Evolutionary conservation across 345 rosid genomes (phyloP).

Genomic region (Heritiera littoralis): DNA sequence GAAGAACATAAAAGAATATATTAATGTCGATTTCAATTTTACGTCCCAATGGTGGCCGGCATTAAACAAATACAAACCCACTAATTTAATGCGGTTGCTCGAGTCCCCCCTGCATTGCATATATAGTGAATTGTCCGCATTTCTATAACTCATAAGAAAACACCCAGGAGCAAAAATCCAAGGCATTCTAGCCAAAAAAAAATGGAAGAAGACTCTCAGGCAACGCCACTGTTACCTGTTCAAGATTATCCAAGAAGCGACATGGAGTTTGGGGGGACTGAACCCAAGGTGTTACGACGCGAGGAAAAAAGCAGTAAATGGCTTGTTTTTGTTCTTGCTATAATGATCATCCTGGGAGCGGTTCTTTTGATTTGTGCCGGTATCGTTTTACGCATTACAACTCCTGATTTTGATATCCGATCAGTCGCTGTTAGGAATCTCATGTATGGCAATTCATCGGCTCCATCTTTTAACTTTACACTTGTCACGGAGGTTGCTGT

Average conservation of each 20-base stretch:
- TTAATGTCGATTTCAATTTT: neutral
- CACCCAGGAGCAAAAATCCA: neutral
- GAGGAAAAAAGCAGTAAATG: slow-evolving; percentile 34
- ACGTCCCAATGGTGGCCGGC: neutral
- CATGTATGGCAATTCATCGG: slow-evolving; percentile 14
- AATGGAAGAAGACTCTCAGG: slow-evolving; percentile 28
- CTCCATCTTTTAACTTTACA: slow-evolving; percentile 33
- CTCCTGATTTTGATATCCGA: slow-evolving; percentile 30
- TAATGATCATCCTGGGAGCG: slow-evolving; percentile 26
- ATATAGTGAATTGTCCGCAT: neutral
- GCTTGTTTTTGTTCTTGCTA: slow-evolving; percentile 35
- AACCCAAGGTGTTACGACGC: neutral
- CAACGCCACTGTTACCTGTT: slow-evolving; percentile 22
- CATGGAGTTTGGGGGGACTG: slow-evolving; percentile 21
- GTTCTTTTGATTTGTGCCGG: slow-evolving; percentile 22
- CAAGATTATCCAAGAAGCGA: slow-evolving; percentile 30
- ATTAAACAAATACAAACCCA: neutral
- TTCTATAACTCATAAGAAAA: neutral
- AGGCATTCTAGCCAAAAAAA: neutral
- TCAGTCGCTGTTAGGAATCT: slow-evolving; percentile 31
- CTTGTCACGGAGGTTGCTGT: slow-evolving; percentile 29
- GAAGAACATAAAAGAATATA: neutral
- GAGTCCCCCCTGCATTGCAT: neutral
- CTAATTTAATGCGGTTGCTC: slow-evolving; percentile 5
- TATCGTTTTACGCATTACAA: slow-evolving; percentile 28